Evolutionary conservation across 495 filamentous ascomycete genomes (phyloP).

Genomic region (Elasticomyces elasticus): DNA sequence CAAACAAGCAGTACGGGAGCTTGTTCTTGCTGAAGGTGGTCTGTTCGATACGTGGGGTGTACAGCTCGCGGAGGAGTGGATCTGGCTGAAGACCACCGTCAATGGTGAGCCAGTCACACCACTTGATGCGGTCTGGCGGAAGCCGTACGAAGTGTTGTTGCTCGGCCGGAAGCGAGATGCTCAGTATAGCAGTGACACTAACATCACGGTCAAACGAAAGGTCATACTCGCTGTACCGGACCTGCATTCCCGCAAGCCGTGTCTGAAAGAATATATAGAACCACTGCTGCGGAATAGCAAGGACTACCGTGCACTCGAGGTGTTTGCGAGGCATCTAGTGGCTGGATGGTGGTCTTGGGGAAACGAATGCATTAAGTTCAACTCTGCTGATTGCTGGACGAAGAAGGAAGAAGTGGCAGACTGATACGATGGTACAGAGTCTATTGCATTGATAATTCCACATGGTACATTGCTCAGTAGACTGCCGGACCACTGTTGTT

Average conservation of each 20-base stretch:
- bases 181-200: neutral
- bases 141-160: constrained; percentile 77
- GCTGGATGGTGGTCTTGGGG: constrained; percentile 87
- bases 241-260: constrained; percentile 84
- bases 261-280: constrained; percentile 49
- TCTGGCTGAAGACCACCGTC: constrained; percentile 77
- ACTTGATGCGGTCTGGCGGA: constrained; percentile 64
- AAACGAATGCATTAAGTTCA: constrained; percentile 75
- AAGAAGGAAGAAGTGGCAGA: neutral
- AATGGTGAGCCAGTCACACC: constrained; percentile 57
- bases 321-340: constrained; percentile 81
- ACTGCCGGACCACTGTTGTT: constrained; percentile 17
- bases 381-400: constrained; percentile 58
- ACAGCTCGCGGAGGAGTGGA: constrained; percentile 67
- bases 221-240: constrained; percentile 77
- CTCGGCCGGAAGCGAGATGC: constrained; percentile 44
- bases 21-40: constrained; percentile 45
- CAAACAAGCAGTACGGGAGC: constrained; percentile 46
- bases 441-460: neutral
- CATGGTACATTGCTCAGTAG: constrained; percentile 1
- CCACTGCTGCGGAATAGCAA: constrained; percentile 34
- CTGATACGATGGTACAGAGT: neutral
- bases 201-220: constrained; percentile 33
- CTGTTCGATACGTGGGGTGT: constrained; percentile 58
- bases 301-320: constrained; percentile 60